These are phyloP conservation scores for Trametes maxima DNA, from an alignment of 768 basidiomycete species.

Conservation along the genomic window DNA sequence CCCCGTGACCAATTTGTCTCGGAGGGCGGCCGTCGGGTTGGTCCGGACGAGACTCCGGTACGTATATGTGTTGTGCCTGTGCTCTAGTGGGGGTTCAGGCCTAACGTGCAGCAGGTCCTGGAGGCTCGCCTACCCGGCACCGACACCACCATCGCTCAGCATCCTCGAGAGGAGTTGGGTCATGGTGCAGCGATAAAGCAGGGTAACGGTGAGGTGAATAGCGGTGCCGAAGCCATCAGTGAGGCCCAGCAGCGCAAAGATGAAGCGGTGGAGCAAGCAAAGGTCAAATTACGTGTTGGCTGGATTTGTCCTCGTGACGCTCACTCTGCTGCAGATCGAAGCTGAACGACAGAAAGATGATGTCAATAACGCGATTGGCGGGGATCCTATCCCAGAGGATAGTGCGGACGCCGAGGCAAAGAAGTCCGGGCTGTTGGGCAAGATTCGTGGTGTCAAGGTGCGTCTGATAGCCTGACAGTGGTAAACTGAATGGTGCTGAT, in stretches of 20 bases:
- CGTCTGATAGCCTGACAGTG: not conserved
- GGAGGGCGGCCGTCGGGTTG: constrained; percentile 43
- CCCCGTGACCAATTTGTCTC: constrained; percentile 68
- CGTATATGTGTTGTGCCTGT: not conserved
- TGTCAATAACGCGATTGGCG: constrained; percentile 26
- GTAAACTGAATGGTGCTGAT: not conserved
- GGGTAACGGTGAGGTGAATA: constrained; percentile 38
- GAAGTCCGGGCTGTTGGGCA: constrained; percentile 38
- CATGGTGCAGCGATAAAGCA: constrained; percentile 38
- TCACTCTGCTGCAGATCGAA: constrained; percentile 15
- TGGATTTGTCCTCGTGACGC: not conserved
- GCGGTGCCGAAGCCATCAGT: constrained; percentile 30
- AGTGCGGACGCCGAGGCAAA: constrained; percentile 41
- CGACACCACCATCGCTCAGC: constrained; percentile 46
- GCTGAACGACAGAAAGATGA: constrained; percentile 28
- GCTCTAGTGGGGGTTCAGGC: no score
- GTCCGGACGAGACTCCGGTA: constrained; percentile 49
- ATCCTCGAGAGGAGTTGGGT: constrained; percentile 52
- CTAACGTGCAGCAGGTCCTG: constrained; percentile 29
- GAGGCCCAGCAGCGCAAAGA: constrained; percentile 25
- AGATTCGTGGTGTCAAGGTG: constrained; percentile 35
- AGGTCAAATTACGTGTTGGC: constrained; percentile 1
- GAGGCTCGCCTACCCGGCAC: constrained; percentile 49
- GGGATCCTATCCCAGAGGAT: constrained; percentile 34
- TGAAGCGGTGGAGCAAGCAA: constrained; percentile 14